A percentile compares a stretch with the other conserved stretches of the same genome.
These are phyloP conservation scores for Candida ulmi DNA, from an alignment of 805 yeast genomes.

Conservation along the genomic window DNA sequence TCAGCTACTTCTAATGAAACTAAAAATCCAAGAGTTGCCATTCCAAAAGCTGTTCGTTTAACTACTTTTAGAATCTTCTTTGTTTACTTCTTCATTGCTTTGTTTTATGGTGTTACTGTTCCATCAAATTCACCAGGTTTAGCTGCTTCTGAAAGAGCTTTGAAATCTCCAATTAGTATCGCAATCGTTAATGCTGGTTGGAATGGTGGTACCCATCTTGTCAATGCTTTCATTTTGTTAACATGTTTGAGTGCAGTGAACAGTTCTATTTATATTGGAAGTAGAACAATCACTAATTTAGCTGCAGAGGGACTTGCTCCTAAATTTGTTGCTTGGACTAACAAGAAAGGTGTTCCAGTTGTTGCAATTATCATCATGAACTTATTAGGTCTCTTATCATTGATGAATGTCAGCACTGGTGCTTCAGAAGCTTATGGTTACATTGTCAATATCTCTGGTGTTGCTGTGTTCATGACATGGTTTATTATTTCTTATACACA, in stretches of 20 bases:
- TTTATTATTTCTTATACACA: conserved; percentile 58
- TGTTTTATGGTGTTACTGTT: conserved; percentile 64
- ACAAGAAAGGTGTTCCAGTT: conserved; percentile 58
- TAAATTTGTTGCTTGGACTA: conserved; percentile 41
- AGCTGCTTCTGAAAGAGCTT: conserved; percentile 27
- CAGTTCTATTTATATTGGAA: conserved; percentile 63
- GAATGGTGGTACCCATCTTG: conserved; percentile 54
- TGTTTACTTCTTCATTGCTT: conserved; percentile 56
- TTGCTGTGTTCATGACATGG: conserved; percentile 74
- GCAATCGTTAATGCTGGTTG: conserved; percentile 70
- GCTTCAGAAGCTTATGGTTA: conserved; percentile 61
- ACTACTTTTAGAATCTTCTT: conserved; percentile 58
- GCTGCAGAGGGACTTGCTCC: conserved; percentile 62
- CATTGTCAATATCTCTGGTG: conserved; percentile 68
- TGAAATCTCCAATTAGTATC: conserved; percentile 67
- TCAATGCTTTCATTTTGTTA: conserved; percentile 64
- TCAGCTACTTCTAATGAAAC: conserved; percentile 74
- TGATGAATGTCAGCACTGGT: conserved; percentile 47
- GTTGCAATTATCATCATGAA: conserved; percentile 54
- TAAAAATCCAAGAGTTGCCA: conserved; percentile 60
- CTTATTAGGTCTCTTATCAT: conserved; percentile 57
- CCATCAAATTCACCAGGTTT: conserved; percentile 58
- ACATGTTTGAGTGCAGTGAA: conserved; percentile 68
- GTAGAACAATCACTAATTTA: conserved; percentile 59
- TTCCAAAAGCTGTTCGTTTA: conserved; percentile 66